phyloP scores from a whole-genome alignment of 2,329 filamentous ascomycete species.

The Beauveria brongniartii region DNA sequence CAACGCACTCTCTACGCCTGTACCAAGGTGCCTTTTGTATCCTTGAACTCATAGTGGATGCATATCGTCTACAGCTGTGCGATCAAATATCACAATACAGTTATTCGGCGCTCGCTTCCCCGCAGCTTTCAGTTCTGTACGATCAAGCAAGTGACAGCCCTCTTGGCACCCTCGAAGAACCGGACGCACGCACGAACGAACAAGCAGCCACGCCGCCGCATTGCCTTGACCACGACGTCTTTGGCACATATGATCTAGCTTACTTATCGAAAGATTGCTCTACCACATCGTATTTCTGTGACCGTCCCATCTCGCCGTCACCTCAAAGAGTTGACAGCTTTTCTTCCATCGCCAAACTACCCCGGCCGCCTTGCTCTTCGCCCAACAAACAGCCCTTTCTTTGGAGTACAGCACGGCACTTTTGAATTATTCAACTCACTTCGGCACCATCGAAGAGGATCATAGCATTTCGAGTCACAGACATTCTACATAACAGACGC shows the following conservation, averaged over 20 bases:
- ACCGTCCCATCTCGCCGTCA: background rate
- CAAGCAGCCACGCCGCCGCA: background rate
- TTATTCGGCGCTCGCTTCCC: background rate
- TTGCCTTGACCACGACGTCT: background rate
- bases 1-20: background rate
- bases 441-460: background rate
- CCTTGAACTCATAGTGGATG: background rate
- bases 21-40: background rate
- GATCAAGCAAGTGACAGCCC: background rate
- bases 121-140: background rate
- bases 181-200: background rate
- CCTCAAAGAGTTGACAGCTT: background rate
- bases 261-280: background rate
- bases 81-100: background rate
- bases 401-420: background rate
- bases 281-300: background rate
- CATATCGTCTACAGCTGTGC: background rate
- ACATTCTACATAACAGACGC: background rate
- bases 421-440: background rate
- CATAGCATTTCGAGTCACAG: background rate
- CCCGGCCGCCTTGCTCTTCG: background rate
- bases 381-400: background rate
- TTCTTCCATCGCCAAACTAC: background rate
- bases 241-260: background rate
- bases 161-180: background rate